Evolutionary conservation across 352 stramenopile species (phyloP).

Genomic region (Phytophthora tubulina): DNA sequence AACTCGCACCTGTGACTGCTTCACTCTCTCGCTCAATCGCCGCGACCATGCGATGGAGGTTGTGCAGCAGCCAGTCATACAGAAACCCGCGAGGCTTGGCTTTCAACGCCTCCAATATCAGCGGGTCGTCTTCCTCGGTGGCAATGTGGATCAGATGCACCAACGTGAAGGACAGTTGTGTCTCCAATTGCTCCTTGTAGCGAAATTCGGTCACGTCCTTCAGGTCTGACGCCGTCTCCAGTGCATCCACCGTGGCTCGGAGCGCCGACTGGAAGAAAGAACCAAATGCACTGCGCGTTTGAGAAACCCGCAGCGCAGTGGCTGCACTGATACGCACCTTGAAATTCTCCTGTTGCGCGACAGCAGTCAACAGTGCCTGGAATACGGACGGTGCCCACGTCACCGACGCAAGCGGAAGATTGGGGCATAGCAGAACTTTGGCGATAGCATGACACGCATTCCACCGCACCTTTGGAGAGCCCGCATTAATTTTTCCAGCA

Average conservation of each 20-base stretch:
- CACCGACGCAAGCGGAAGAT: conserved; percentile 76
- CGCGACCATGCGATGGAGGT: conserved; percentile 84
- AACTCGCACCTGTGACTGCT: conserved; percentile 17
- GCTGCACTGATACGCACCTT: conserved; percentile 89
- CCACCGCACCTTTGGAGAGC: conserved; percentile 88
- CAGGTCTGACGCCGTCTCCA: conserved; percentile 87
- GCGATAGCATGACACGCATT: conserved; percentile 91
- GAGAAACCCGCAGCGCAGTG: conserved; percentile 77
- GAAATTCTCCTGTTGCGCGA: conserved; percentile 90
- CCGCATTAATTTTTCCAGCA: conserved; percentile 77
- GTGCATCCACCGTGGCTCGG: conserved; percentile 70
- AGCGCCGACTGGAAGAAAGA: conserved; percentile 77
- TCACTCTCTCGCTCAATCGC: conserved; percentile 71
- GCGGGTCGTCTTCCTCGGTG: conserved; percentile 70
- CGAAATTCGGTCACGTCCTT: conserved; percentile 91
- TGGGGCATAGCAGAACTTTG: conserved; percentile 84
- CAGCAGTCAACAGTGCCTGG: conserved; percentile 76
- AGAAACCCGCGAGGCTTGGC: conserved; percentile 77
- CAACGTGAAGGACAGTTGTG: conserved; percentile 88
- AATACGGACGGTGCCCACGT: conserved; percentile 84
- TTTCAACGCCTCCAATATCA: conserved; percentile 75
- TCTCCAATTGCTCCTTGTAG: conserved; percentile 92
- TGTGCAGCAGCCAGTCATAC: conserved; percentile 92
- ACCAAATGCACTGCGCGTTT: conserved; percentile 74
- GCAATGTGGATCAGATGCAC: conserved; percentile 86